phyloP scores from a whole-genome alignment of 768 basidiomycete species.

The Obba rivulosa region DNA sequence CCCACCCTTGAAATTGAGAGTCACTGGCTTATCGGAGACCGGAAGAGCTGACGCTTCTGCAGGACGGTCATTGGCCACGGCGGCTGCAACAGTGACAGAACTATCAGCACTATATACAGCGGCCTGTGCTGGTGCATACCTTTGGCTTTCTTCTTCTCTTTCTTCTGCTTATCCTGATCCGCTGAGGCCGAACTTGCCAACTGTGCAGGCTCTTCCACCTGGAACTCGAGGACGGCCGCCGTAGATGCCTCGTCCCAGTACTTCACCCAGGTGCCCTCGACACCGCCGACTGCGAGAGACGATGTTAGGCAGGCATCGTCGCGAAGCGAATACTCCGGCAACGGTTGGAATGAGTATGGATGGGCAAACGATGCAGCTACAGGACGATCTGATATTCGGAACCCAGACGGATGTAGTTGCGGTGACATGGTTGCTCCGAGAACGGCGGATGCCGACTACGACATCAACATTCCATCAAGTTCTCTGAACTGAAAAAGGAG shows the following conservation, averaged over 20 bases:
- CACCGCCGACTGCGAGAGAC: conserved; percentile 63
- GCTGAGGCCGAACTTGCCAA: conserved; percentile 29
- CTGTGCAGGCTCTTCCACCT: conserved; percentile 57
- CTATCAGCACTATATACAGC: no score
- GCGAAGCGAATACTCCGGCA: conserved; percentile 65
- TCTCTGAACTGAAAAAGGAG: conserved; percentile 4
- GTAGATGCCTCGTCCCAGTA: conserved; percentile 93
- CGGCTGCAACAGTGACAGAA: no score
- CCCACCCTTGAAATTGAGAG: conserved; percentile 54
- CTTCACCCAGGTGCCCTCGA: conserved; percentile 67
- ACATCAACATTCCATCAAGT: conserved; percentile 9
- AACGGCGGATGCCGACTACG: conserved; percentile 74
- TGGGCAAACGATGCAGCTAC: conserved; percentile 93
- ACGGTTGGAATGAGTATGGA: conserved; percentile 82
- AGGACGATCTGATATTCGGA: conserved; percentile 83
- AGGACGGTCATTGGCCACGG: conserved; percentile 2
- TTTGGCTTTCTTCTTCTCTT: conserved; percentile 51
- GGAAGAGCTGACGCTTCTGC: conserved; percentile 64
- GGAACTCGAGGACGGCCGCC: conserved; percentile 70
- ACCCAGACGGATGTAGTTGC: conserved; percentile 85
- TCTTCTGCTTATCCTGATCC: conserved; percentile 55
- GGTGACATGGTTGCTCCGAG: conserved; percentile 86
- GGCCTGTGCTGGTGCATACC: no score
- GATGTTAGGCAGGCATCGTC: conserved; percentile 75
- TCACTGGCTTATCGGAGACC: conserved; percentile 76